These are phyloP conservation scores for Pseudogymnoascus sp. DNA, from an alignment of 2,329 filamentous ascomycete species.

Conservation along the genomic window DNA sequence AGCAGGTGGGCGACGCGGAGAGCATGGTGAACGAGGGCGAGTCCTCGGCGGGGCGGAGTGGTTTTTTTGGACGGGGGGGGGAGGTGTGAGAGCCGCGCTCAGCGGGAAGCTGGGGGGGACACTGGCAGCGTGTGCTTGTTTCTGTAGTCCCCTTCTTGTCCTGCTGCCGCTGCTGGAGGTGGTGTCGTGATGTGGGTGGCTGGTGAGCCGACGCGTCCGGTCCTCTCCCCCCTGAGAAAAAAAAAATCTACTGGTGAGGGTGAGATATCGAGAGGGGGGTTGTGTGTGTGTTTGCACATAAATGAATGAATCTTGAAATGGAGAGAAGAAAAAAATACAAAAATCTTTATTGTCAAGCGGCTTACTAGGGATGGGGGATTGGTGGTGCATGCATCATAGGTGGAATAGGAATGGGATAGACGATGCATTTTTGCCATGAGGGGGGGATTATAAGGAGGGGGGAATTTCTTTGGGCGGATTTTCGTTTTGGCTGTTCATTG, in stretches of 20 bases:
- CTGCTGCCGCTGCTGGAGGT: constrained; percentile 4
- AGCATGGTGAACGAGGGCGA: constrained; percentile 55
- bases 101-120: not conserved
- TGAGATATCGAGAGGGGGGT: not conserved
- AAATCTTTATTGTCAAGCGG: not conserved
- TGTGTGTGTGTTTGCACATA: not conserved
- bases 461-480: not conserved
- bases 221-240: not conserved
- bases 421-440: not conserved
- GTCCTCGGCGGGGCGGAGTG: constrained; percentile 23
- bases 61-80: constrained; percentile 29
- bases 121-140: not conserved
- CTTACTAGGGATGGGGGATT: not conserved
- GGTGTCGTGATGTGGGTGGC: not conserved
- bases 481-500: not conserved
- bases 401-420: not conserved
- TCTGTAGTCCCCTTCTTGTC: not conserved
- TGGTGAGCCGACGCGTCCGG: not conserved
- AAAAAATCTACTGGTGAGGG: not conserved
- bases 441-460: not conserved
- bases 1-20: constrained; percentile 85
- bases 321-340: constrained; percentile 2
- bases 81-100: constrained; percentile 21
- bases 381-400: not conserved
- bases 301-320: not conserved